phyloP scores from a whole-genome alignment of 106 monocot species.

The Xerophyta viscosa region DNA sequence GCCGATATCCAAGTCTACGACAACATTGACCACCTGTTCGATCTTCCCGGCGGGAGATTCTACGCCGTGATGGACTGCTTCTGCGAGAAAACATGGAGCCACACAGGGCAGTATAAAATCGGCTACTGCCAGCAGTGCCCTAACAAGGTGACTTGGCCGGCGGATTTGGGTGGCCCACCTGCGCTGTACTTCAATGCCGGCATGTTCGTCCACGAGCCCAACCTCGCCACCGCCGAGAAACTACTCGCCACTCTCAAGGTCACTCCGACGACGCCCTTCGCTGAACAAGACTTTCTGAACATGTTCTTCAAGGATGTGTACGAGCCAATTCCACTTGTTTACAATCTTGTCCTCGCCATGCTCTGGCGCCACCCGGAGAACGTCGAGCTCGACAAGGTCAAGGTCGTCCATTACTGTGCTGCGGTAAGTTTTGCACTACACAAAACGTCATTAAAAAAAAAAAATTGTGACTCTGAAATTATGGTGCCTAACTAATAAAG shows the following conservation, averaged over 20 bases:
- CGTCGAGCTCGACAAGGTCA: slow-evolving; percentile 44
- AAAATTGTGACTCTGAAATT: too few species aligned
- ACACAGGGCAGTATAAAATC: slow-evolving; percentile 53
- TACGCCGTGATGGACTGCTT: slow-evolving; percentile 87
- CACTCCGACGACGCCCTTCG: too few species aligned
- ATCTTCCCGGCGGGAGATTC: slow-evolving; percentile 39
- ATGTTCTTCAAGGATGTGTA: slow-evolving; percentile 50
- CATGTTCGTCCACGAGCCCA: slow-evolving; percentile 76
- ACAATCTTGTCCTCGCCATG: slow-evolving; percentile 65
- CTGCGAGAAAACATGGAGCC: slow-evolving; percentile 79
- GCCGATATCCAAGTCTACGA: slow-evolving; percentile 84
- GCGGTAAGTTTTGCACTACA: slow-evolving; percentile 28
- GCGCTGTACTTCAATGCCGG: slow-evolving; percentile 85
- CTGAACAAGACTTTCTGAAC: slow-evolving; percentile 65
- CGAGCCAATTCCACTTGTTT: slow-evolving; percentile 44
- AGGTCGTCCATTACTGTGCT: slow-evolving; percentile 77
- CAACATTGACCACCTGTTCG: slow-evolving; percentile 64
- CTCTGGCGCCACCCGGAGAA: slow-evolving; percentile 67
- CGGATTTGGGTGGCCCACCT: slow-evolving; percentile 40
- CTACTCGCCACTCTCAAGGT: slow-evolving; percentile 30
- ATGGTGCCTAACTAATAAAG: too few species aligned
- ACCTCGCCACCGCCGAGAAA: slow-evolving; percentile 20
- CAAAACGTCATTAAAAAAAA: too few species aligned
- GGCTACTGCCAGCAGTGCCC: slow-evolving; percentile 78
- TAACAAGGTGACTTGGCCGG: slow-evolving; percentile 44